Base-by-base conservation (phyloP, 495 filamentous ascomycete species). In the Aspergillus sclerotiicarbonarius region DNA sequence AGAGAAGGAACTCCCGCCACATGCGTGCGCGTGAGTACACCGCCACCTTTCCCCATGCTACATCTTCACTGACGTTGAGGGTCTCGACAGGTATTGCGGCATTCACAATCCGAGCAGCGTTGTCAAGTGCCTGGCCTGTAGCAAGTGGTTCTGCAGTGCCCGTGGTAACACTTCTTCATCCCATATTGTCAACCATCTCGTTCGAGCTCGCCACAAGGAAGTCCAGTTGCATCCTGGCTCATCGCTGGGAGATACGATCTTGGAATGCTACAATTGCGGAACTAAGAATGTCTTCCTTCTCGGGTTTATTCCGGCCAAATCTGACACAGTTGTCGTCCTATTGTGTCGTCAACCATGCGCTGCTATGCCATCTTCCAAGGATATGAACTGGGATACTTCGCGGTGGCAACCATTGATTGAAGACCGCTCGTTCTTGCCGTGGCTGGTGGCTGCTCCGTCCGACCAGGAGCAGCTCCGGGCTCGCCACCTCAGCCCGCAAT, bases 301-400 rank as follows among this genome's bases (percentile, higher is more conserved):
- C 12, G 94, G 94, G 25, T 99, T 99, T 70, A 99, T 99, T 62
- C 94, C 94, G n/a, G 94, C 94, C 13, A 98, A 98, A 70, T 97
- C 93, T 3, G 94, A 99, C 63, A 97, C 94, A 0, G 94, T 99
- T 19, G 94, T 99, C 19, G 94, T 99, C 16, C 84, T 99, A 41
- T 82, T 99, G 8, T 99, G 94, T 73, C 90, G 94, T 31, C 94
- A 98, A 70, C 94, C 94, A 46, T 99, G 94, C 74, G 94, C 92
- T 39, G 85, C 95, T 32, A 91, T 89, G 79, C 88, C 90, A 5
- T 96, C 93, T 10, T 91, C 91, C n/a, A 99, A 99, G 76, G 94
- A 98, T 67, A 99, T 99, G 94, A 98, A 93, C 70, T 99, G 94
- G 94, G 94, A 99, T 74, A 93, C 92, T 13, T 96, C 95, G 8